Evolutionary conservation across 1,284 basidiomycete genomes (phyloP), one percentile per base, ranked within the genome.

Genomic region (Omphalotus olearius): DNA sequence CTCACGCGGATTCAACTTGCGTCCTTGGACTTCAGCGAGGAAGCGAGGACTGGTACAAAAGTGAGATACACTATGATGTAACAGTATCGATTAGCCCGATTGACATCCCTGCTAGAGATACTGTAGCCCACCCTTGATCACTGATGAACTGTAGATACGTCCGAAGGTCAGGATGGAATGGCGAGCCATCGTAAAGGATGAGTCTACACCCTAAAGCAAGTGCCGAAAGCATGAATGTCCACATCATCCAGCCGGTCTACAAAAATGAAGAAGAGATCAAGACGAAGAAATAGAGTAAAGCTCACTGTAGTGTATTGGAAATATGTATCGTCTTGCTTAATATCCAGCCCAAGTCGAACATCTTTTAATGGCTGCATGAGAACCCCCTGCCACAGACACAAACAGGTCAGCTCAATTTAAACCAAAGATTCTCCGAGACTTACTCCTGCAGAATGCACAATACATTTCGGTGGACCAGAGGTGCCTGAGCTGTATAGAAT

Each of bases 401-500:
- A 18, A 16, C 16, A 6, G 18, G 38, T 28, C 14, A 47, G 44
- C 9, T 7, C 14, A 36, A 16, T 26, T 14, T 13, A 45, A 20
- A 16, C 20, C 17, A 33, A 33, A 20, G 51, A 45, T 16, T 5
- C 4, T 72, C 89, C 9, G 13, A 7, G 9, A 2, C 30, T 75
- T 55, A 93, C 93, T 2, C 91, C 92, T 18, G 82, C 85, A 26
- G 83, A 80, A 68, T 96, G 92, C 3, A 90, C 82, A 52, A 93
- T 92, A 55, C 89, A 89, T 68, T 92, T 92, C 0, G 85, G 85
- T 35, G 82, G 79, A 36, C 92, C 92, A 6, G 88, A 91, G 0
- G 92, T 95, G 9, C 93, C 92, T 20, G 86, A 91, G 23, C 86
- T 91, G 67, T 93, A 95, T 9, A 95, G 67, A 53, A 95, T 92